These are phyloP conservation scores for Sporothrix curviconia DNA, from an alignment of 2,329 filamentous ascomycete genomes.

Conservation along the genomic window DNA sequence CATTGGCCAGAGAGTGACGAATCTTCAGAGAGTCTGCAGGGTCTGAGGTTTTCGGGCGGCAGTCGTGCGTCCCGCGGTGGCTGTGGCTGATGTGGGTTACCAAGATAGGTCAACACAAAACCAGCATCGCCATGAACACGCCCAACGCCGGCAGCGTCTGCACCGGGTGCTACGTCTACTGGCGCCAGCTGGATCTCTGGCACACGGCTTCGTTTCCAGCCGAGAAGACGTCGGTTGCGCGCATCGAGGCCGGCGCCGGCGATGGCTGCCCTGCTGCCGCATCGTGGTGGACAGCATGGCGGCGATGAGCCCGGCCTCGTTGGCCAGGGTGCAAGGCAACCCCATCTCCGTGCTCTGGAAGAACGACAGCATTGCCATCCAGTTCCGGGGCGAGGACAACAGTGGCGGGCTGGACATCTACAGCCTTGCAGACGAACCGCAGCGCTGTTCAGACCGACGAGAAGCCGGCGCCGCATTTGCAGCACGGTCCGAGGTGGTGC, in stretches of 20 bases:
- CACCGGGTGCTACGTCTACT: neutral
- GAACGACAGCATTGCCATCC: neutral
- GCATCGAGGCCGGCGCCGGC: neutral
- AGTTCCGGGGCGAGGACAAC: neutral
- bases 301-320: neutral
- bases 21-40: no score
- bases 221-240: neutral
- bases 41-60: no score
- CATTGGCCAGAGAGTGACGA: no score
- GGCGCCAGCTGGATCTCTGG: constrained; percentile 13
- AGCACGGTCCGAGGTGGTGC: neutral
- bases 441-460: neutral
- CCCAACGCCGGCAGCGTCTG: neutral
- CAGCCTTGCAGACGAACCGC: neutral
- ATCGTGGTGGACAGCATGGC: neutral
- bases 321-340: neutral
- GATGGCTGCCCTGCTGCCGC: neutral
- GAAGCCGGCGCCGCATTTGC: no score
- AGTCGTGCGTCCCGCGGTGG: no score
- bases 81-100: no score
- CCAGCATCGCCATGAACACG: neutral
- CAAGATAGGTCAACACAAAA: neutral
- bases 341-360: neutral
- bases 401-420: neutral
- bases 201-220: neutral